Evolutionary conservation across 2,329 filamentous ascomycete species (phyloP), one percentile per base, ranked within the genome.

Genomic region (Corynespora cassiicola): DNA sequence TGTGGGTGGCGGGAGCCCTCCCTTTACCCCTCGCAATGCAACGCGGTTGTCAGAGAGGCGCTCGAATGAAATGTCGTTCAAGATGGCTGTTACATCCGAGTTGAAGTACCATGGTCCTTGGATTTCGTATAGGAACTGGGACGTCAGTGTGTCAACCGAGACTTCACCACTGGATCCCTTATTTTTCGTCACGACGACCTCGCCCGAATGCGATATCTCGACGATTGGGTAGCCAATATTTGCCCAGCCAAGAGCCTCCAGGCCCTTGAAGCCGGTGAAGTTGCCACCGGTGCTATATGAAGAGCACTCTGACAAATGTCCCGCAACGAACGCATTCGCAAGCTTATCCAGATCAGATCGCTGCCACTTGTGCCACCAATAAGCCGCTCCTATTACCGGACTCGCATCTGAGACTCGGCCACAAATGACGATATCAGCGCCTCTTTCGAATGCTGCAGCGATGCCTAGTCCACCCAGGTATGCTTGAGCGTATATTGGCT

Each of bases 21-120:
- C 70, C 32, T 66, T 65, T 14, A 77, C 64, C 12, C 75, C 74
- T 16, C 66, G 66, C 9, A 81, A 38, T 3, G 72, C 70, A 2
- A 81, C 75, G 6, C 77, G 70, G 47, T 81, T 73, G 12, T 62
- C 60, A 2, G 70, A 72, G 5, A 76, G 40, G 36, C 82, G 72
- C 30, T 78, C 73, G 43, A 84, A 78, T 40, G 68, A 72, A 23
- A 81, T 63, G n/a, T 73, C 64, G 30, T 72, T 64, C 10, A 82
- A 61, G 10, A 78, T 52, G 0, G 79, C 79, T 0, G 75, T 79
- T 19, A 81, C 78, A 45, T 82, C 79, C 0, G 73, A 76, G 61
- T 81, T 81, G 67, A 73, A 78, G 54, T 82, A 82, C 68, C 72
- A 75, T 1, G 75, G 75, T 2, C 57, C 59, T 36, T 63, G 59